Percentiles rank a stretch among this genome's conserved stretches.
phyloP scores from a whole-genome alignment of 2,329 filamentous ascomycete genomes.

The Tolypocladium tropicale region DNA sequence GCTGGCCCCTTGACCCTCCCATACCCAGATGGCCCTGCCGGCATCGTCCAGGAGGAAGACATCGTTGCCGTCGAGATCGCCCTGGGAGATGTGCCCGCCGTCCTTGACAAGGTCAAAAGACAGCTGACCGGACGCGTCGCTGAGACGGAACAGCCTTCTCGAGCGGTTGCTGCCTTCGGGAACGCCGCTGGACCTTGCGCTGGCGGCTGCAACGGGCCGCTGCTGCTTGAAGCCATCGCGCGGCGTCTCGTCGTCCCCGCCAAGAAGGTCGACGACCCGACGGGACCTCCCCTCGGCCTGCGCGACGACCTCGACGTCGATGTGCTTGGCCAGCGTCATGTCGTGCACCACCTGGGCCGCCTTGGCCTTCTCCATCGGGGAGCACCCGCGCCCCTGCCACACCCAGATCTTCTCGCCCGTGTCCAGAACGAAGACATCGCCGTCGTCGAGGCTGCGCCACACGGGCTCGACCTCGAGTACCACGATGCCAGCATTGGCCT shows the following conservation, averaged over 20 bases:
- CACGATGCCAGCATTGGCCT: slow-evolving; percentile 40
- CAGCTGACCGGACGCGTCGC: slow-evolving; percentile 47
- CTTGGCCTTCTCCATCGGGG: slow-evolving; percentile 60
- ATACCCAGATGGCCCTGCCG: slow-evolving; percentile 52
- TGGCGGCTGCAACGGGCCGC: slow-evolving; percentile 25
- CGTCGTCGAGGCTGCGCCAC: slow-evolving; percentile 52
- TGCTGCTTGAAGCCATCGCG: slow-evolving; percentile 27
- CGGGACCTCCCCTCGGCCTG: slow-evolving; percentile 47
- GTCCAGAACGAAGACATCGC: slow-evolving; percentile 57
- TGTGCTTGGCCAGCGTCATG: slow-evolving; percentile 51
- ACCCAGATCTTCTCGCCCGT: slow-evolving; percentile 55
- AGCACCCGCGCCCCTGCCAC: slow-evolving; percentile 57
- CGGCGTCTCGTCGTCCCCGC: slow-evolving; percentile 31
- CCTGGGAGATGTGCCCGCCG: slow-evolving; percentile 28
- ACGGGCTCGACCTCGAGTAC: slow-evolving; percentile 54
- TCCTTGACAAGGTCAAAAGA: slow-evolving; percentile 50
- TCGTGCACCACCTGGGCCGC: slow-evolving; percentile 58
- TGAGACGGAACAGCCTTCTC: slow-evolving; percentile 49
- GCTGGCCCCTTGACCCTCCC: slow-evolving; percentile 52
- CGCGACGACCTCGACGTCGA: slow-evolving; percentile 55
- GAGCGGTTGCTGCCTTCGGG: slow-evolving; percentile 6
- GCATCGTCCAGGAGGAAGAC: slow-evolving; percentile 53
- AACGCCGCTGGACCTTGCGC: background rate
- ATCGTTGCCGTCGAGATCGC: slow-evolving; percentile 47
- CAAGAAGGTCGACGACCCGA: slow-evolving; percentile 46